A percentile compares a stretch with the other conserved stretches of the same genome.
Conservation (phyloP, 1,139 yeast species). For the Zygoascus meyerae region DNA sequence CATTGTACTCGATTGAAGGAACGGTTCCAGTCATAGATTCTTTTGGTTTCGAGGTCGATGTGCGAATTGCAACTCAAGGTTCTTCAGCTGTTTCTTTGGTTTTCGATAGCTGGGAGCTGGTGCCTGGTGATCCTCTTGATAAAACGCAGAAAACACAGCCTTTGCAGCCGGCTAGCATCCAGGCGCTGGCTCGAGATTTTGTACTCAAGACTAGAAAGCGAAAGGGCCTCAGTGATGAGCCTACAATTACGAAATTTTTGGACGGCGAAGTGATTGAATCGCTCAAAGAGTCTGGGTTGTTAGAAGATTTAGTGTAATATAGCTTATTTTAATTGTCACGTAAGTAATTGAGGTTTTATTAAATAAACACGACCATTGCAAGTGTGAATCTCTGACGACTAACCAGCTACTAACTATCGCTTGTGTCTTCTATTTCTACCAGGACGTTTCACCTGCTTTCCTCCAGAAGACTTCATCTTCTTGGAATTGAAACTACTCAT, state of each 20-base stretch:
- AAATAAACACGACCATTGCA: slow-evolving; percentile 1
- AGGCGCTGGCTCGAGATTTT: slow-evolving; percentile 79
- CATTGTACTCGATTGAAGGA: slow-evolving; percentile 56
- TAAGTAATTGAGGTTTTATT: not conserved
- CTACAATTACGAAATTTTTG: slow-evolving; percentile 63
- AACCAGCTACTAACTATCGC: slow-evolving; percentile 12
- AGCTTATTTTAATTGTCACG: not conserved
- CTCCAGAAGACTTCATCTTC: slow-evolving; percentile 44
- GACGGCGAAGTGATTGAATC: slow-evolving; percentile 54
- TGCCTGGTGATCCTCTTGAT: slow-evolving; percentile 92
- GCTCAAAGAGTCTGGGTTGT: slow-evolving; percentile 45
- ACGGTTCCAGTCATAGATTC: slow-evolving; percentile 84
- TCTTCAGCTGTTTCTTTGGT: slow-evolving; percentile 64
- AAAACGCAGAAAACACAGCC: slow-evolving; percentile 55
- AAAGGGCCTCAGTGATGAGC: slow-evolving; percentile 72
- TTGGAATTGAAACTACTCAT: slow-evolving; percentile 55
- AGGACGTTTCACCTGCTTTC: slow-evolving; percentile 48
- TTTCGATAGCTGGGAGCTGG: slow-evolving; percentile 68
- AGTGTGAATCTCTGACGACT: not conserved
- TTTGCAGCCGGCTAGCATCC: slow-evolving; percentile 65
- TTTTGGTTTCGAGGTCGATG: slow-evolving; percentile 80
- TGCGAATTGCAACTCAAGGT: slow-evolving; percentile 72
- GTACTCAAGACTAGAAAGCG: slow-evolving; percentile 82
- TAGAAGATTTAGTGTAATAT: slow-evolving; percentile 18
- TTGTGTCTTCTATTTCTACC: slow-evolving; percentile 62